These are phyloP conservation scores for Pneumocystis jirovecii DNA, from an alignment of 1,139 yeast genomes.

Conservation along the genomic window DNA sequence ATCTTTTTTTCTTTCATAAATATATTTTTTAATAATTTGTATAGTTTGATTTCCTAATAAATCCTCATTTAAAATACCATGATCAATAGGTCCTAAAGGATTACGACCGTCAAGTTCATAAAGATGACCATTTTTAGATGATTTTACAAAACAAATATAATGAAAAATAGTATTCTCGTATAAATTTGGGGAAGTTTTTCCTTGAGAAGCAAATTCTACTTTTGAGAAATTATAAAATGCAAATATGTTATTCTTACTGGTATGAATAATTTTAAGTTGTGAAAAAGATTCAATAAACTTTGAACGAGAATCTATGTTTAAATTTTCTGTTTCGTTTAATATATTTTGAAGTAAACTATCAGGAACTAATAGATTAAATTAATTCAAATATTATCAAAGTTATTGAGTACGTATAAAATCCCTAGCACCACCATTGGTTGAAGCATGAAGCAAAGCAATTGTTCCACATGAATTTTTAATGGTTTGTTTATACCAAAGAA, in stretches of 20 bases:
- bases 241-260: background rate
- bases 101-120: conserved; percentile 86
- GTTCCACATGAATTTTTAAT: conserved; percentile 87
- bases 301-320: background rate
- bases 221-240: conserved; percentile 38
- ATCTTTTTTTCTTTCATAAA: conserved; percentile 27
- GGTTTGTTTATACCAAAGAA: conserved; percentile 64
- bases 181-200: conserved; percentile 72
- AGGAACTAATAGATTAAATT: conserved; percentile 20
- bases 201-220: conserved; percentile 45
- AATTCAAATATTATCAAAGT: conserved; percentile 21
- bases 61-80: conserved; percentile 37
- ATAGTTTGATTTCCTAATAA: conserved; percentile 38
- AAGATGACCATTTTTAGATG: conserved; percentile 30
- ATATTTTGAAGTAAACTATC: conserved; percentile 29
- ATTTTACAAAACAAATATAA: conserved; percentile 59
- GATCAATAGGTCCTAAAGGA: conserved; percentile 47
- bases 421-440: conserved; percentile 40
- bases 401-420: conserved; percentile 21
- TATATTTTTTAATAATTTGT: conserved; percentile 48
- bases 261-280: background rate
- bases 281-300: background rate
- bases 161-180: conserved; percentile 54
- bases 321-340: conserved; percentile 30
- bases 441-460: conserved; percentile 67